Conservation (phyloP, 306 rosid species). For the Quercus cerris region DNA sequence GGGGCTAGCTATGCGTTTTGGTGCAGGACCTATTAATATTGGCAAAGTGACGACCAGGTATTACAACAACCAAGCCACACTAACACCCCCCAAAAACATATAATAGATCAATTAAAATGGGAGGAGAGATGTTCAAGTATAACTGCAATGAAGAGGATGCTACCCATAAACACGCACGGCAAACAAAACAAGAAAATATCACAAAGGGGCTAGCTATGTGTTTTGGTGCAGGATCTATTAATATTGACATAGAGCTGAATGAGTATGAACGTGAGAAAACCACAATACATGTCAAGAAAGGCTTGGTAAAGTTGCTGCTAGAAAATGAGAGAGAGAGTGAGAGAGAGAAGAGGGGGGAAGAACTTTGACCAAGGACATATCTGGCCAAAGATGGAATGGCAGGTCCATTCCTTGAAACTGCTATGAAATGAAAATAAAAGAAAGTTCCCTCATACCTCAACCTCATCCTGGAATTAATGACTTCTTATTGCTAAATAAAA, state of each 20-base stretch:
- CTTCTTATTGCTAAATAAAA: background rate
- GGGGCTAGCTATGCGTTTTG: background rate
- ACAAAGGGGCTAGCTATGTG: background rate
- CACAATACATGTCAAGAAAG: background rate
- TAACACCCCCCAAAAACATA: too few species aligned
- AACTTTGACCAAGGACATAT: background rate
- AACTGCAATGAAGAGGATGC: too few species aligned
- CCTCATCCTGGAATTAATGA: background rate
- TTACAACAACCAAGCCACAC: too few species aligned
- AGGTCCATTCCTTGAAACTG: background rate
- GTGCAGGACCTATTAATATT: background rate
- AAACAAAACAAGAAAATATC: background rate
- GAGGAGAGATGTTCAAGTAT: too few species aligned
- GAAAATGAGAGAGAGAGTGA: too few species aligned
- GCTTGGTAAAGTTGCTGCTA: background rate
- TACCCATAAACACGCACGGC: background rate
- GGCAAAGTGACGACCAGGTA: too few species aligned
- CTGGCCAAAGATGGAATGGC: background rate
- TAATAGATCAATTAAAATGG: too few species aligned
- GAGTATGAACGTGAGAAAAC: background rate
- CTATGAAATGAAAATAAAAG: slow-evolving; percentile 1
- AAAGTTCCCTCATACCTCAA: background rate
- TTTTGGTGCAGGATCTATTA: background rate
- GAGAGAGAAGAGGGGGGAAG: too few species aligned
- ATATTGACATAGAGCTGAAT: background rate